A percentile compares a stretch with the other conserved stretches of the same genome.
phyloP scores from a whole-genome alignment of 768 basidiomycete genomes.

The Lyophyllum semitale region DNA sequence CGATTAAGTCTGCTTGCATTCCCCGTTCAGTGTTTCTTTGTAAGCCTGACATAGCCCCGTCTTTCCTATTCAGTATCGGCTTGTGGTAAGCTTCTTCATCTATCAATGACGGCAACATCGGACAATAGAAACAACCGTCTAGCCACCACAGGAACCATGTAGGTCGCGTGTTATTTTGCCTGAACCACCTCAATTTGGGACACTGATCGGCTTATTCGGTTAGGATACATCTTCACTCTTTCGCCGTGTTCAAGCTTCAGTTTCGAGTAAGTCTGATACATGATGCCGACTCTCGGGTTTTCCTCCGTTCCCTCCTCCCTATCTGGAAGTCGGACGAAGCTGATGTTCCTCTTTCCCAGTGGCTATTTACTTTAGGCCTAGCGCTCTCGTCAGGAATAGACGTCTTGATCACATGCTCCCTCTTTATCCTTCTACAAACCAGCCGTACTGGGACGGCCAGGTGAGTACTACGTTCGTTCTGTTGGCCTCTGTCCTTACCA shows the following conservation, averaged over 20 bases:
- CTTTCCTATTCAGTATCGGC: conserved; percentile 15
- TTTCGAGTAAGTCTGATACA: conserved; percentile 11
- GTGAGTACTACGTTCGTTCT: conserved; percentile 23
- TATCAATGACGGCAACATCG: neutral
- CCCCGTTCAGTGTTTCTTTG: neutral
- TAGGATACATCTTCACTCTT: conserved; percentile 23
- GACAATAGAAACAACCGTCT: no score
- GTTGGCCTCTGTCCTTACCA: neutral
- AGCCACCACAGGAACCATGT: conserved; percentile 21
- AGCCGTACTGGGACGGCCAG: conserved; percentile 30
- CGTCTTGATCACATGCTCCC: conserved; percentile 35
- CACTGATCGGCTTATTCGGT: neutral
- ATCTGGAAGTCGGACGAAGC: no score
- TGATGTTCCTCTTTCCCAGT: conserved; percentile 26
- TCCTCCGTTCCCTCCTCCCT: neutral
- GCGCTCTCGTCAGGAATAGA: conserved; percentile 42
- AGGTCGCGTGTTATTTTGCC: neutral
- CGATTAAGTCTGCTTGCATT: neutral
- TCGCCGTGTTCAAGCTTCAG: conserved; percentile 15
- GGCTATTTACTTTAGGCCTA: conserved; percentile 47
- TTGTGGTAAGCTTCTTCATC: conserved; percentile 16
- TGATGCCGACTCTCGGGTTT: neutral
- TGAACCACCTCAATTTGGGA: neutral
- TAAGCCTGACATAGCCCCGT: no score
- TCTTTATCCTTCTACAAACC: conserved; percentile 35